Conservation (phyloP, 495 filamentous ascomycete genomes). For the Halenospora varia region DNA sequence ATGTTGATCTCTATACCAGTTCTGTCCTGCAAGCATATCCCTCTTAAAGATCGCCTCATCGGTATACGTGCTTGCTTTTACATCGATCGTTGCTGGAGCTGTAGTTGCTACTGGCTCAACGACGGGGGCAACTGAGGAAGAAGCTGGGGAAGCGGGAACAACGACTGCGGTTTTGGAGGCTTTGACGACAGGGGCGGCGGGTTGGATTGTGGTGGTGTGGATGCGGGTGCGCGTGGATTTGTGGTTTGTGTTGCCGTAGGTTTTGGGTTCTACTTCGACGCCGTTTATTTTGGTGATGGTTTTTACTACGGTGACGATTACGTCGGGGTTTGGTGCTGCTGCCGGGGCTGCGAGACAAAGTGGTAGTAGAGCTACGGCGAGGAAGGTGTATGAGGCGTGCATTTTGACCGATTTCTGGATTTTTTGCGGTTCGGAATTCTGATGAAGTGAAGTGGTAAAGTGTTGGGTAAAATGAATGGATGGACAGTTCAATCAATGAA, state of each 20-base stretch:
- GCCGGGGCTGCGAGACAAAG: not conserved
- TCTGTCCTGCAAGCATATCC: not conserved
- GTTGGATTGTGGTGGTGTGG: too few species aligned
- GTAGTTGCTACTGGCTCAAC: not conserved
- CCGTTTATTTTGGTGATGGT: not conserved
- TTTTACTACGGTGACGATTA: not conserved
- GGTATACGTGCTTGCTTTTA: not conserved
- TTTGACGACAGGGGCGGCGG: too few species aligned
- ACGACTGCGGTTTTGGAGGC: too few species aligned
- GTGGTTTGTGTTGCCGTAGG: too few species aligned
- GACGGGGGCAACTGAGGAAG: not conserved
- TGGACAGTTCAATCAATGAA: too few species aligned
- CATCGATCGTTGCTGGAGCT: not conserved
- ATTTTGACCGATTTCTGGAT: not conserved
- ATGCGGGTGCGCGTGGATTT: too few species aligned
- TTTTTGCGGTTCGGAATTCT: not conserved
- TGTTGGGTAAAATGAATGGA: not conserved
- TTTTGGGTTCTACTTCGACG: too few species aligned
- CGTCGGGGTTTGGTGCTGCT: not conserved
- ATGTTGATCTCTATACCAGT: not conserved
- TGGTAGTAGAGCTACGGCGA: not conserved
- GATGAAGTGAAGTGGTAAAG: not conserved
- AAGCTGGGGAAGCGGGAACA: not conserved
- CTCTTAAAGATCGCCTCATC: not conserved
- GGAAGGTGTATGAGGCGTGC: not conserved